These are phyloP conservation scores for Syzygium aromaticum DNA, from an alignment of 345 rosid genomes.

Conservation along the genomic window DNA sequence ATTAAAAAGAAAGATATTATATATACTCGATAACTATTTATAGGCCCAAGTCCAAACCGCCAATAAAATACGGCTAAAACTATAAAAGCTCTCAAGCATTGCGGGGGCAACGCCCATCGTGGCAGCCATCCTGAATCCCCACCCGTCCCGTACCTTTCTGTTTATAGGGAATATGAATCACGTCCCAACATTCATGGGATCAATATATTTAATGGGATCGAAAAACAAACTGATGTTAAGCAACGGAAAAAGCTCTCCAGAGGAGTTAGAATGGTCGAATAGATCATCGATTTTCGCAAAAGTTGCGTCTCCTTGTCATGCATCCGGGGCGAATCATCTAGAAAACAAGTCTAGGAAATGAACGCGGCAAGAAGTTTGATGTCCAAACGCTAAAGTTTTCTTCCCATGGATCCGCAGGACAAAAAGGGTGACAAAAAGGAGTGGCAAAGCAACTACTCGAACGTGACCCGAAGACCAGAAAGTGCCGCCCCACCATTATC, in stretches of 20 bases:
- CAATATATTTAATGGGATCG: not conserved
- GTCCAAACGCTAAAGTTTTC: not conserved
- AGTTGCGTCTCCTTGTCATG: not conserved
- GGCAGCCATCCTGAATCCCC: too few relatives aligned
- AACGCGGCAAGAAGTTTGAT: not conserved
- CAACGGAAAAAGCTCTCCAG: not conserved
- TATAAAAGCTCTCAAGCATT: too few relatives aligned
- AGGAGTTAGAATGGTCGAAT: rapidly evolving
- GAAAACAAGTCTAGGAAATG: not conserved
- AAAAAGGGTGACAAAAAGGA: not conserved
- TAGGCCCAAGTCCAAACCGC: too few relatives aligned
- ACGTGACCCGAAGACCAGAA: not conserved
- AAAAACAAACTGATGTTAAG: too few relatives aligned
- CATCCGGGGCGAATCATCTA: not conserved
- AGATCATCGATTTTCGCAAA: not conserved
- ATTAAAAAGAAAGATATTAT: too few relatives aligned
- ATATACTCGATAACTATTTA: too few relatives aligned
- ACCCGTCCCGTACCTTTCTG: too few relatives aligned
- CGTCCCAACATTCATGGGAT: too few relatives aligned
- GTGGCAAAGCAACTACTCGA: not conserved
- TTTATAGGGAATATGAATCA: too few relatives aligned
- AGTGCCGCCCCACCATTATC: not conserved
- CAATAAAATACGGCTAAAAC: too few relatives aligned
- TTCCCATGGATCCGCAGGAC: not conserved
- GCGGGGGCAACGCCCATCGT: too few relatives aligned